A percentile compares a stretch with the other conserved stretches of the same genome.
These are phyloP conservation scores for Prosopis cineraria DNA, from an alignment of 306 rosid species.

Conservation along the genomic window DNA sequence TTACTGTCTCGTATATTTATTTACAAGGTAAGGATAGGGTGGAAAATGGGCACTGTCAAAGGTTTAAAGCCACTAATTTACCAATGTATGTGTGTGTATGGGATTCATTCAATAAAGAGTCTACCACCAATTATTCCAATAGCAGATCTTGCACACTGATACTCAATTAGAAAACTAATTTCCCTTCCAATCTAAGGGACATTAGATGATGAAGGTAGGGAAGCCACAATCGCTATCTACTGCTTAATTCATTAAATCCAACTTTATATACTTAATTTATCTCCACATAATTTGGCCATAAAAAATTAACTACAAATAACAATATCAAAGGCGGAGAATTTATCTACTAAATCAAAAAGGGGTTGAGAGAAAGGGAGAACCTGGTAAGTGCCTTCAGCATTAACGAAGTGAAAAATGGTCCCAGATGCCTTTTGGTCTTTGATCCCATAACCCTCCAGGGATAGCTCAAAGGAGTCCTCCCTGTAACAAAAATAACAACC, in stretches of 20 bases:
- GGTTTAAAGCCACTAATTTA: too few relatives aligned
- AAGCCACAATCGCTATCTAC: background rate
- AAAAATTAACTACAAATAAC: background rate
- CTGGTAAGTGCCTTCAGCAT: slow-evolving; percentile 53
- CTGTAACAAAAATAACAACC: slow-evolving; percentile 36
- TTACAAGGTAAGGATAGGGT: too few relatives aligned
- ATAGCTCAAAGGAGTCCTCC: slow-evolving; percentile 61
- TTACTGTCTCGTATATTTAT: too few relatives aligned
- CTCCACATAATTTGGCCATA: too few relatives aligned
- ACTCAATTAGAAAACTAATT: background rate
- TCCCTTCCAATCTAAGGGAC: background rate
- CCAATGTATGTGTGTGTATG: too few relatives aligned
- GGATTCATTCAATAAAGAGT: background rate
- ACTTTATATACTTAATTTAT: background rate
- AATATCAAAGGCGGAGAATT: background rate
- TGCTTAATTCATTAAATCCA: background rate
- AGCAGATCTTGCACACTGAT: background rate
- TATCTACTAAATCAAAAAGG: background rate
- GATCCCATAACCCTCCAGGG: slow-evolving; percentile 72
- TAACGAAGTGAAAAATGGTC: slow-evolving; percentile 57
- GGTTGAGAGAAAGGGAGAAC: slow-evolving; percentile 32
- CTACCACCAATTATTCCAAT: too few relatives aligned
- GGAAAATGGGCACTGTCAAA: too few relatives aligned
- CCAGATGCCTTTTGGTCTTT: slow-evolving; percentile 66
- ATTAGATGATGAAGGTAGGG: background rate